Conservation (phyloP, 164 flowering plant genomes). For the Vitis rupestris region DNA sequence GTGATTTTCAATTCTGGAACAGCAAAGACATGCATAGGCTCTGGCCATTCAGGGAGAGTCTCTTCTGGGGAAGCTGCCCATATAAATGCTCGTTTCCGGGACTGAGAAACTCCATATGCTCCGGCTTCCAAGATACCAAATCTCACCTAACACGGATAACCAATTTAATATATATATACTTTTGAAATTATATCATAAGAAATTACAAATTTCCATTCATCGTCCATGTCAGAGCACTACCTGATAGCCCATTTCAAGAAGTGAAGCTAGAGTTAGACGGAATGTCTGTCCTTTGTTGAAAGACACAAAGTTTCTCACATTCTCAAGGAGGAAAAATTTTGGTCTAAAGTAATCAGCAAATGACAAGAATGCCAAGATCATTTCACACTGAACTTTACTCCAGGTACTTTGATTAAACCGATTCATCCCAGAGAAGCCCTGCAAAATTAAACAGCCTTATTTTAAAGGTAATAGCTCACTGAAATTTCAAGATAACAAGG, state of each 20-base stretch:
- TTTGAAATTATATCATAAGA: background rate
- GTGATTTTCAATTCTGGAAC: conserved; percentile 75
- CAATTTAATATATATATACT: background rate
- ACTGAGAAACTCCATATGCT: conserved; percentile 89
- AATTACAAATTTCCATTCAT: background rate
- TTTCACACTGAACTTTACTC: conserved; percentile 97
- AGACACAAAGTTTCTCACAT: conserved; percentile 85
- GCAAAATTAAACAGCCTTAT: conserved; percentile 16
- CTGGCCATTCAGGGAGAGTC: conserved; percentile 93
- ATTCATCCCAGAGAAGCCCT: conserved; percentile 99
- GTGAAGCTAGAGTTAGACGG: conserved; percentile 81
- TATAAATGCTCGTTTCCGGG: conserved; percentile 88
- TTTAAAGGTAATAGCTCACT: background rate
- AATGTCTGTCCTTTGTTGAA: conserved; percentile 97
- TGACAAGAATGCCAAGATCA: conserved; percentile 91
- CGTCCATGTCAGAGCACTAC: conserved; percentile 26
- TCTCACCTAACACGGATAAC: conserved; percentile 54
- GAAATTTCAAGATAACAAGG: background rate
- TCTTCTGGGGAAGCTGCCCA: conserved; percentile 99
- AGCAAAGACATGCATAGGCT: conserved; percentile 93
- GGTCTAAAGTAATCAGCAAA: conserved; percentile 92
- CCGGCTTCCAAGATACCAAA: conserved; percentile 98
- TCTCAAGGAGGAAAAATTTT: conserved; percentile 80
- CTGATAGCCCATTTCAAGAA: conserved; percentile 99
- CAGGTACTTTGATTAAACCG: conserved; percentile 87